Evolutionary conservation across 768 basidiomycete species (phyloP).

Genomic region (Russula abietina): DNA sequence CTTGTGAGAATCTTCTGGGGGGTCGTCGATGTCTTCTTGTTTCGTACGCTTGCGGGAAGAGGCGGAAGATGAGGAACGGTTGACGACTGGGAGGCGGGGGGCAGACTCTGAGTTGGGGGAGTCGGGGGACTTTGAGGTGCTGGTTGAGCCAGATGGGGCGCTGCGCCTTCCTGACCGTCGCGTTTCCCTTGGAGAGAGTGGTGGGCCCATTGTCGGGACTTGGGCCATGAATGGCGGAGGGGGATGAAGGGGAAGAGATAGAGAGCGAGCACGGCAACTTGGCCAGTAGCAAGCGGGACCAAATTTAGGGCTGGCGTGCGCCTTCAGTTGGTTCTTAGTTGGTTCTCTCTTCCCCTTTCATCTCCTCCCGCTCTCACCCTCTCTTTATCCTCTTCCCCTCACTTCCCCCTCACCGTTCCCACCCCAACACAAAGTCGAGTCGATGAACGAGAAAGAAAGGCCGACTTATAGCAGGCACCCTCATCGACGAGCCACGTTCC

Average conservation of each 20-base stretch:
- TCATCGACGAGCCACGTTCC: background rate
- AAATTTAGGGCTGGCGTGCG: background rate
- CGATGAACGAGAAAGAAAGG: background rate
- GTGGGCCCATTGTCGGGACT: constrained; percentile 67
- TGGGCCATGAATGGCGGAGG: constrained; percentile 44
- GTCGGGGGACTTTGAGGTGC: constrained; percentile 69
- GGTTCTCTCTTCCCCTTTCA: background rate
- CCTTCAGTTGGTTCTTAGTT: constrained; percentile 4
- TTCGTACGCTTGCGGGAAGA: constrained; percentile 50
- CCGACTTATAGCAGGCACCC: background rate
- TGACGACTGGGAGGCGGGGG: constrained; percentile 30
- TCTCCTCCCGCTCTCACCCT: background rate
- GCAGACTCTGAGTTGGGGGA: constrained; percentile 48
- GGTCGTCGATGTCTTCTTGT: constrained; percentile 67
- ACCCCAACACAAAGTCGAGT: background rate
- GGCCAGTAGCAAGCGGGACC: constrained; percentile 13
- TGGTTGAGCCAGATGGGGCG: constrained; percentile 57
- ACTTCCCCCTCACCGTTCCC: background rate
- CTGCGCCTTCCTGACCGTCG: constrained; percentile 73
- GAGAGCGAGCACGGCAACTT: constrained; percentile 15
- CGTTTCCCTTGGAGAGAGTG: constrained; percentile 69
- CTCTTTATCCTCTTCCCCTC: background rate
- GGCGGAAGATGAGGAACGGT: constrained; percentile 28
- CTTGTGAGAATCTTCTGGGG: constrained; percentile 49
- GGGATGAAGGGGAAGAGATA: constrained; percentile 12